These are phyloP conservation scores for Sphaerostilbella broomeana DNA, from an alignment of 2,329 filamentous ascomycete genomes.

Conservation along the genomic window DNA sequence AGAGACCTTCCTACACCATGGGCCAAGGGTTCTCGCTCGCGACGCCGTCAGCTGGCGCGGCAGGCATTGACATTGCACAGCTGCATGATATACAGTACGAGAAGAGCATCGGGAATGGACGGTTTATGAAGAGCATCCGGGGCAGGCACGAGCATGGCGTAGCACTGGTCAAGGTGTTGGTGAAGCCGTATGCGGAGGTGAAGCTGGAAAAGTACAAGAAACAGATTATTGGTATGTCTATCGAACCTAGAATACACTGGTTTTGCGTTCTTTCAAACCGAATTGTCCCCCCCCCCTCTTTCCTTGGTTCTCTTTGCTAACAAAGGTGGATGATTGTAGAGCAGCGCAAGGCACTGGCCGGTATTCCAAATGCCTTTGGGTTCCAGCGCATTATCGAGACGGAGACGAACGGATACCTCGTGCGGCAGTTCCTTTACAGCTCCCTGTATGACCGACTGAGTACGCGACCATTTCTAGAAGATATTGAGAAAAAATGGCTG, in stretches of 20 bases:
- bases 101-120: slow-evolving; percentile 80
- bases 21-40: slow-evolving; percentile 95
- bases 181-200: slow-evolving; percentile 83
- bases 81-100: slow-evolving; percentile 87
- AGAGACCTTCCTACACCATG: slow-evolving; percentile 52
- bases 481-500: slow-evolving; percentile 98
- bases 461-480: slow-evolving; percentile 90
- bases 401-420: slow-evolving; percentile 82
- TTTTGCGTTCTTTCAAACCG: not conserved
- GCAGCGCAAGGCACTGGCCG: slow-evolving; percentile 70
- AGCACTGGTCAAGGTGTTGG: slow-evolving; percentile 88
- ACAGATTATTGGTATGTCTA: slow-evolving; percentile 62
- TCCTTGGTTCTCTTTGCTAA: too few species aligned
- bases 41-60: slow-evolving; percentile 82
- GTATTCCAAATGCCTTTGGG: slow-evolving; percentile 83
- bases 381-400: slow-evolving; percentile 93
- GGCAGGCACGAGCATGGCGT: slow-evolving; percentile 85
- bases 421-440: slow-evolving; percentile 92
- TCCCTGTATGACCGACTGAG: slow-evolving; percentile 96
- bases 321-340: too few species aligned
- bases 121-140: slow-evolving; percentile 95
- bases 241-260: not conserved
- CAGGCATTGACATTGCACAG: slow-evolving; percentile 90
- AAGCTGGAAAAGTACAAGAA: slow-evolving; percentile 73
- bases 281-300: too few species aligned